phyloP scores from a whole-genome alignment of 805 yeast genomes.

The Ogataea siamensis region DNA sequence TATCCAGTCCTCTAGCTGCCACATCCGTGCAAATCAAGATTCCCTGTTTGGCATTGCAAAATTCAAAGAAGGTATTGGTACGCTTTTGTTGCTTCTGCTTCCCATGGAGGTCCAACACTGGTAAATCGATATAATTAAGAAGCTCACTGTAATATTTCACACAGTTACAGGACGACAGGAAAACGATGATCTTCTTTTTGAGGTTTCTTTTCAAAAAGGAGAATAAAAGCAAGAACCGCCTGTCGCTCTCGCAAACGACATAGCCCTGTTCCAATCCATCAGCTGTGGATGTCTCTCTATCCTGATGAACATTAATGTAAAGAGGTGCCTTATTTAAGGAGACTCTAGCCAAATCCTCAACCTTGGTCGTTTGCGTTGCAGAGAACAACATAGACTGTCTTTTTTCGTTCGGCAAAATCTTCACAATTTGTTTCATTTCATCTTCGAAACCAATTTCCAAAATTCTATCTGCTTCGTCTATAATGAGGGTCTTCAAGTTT shows the following conservation, averaged over 20 bases:
- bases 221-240: constrained; percentile 83
- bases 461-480: constrained; percentile 98
- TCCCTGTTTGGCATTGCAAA: constrained; percentile 95
- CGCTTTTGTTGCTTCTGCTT: constrained; percentile 98
- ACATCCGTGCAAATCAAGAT: constrained; percentile 95
- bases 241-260: constrained; percentile 95
- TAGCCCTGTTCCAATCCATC: constrained; percentile 98
- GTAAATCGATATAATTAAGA: constrained; percentile 92
- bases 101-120: constrained; percentile 95
- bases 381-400: constrained; percentile 97
- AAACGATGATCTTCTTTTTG: constrained; percentile 91
- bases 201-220: constrained; percentile 91
- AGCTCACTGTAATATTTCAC: constrained; percentile 96
- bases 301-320: constrained; percentile 89
- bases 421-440: constrained; percentile 96
- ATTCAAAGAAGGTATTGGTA: constrained; percentile 96
- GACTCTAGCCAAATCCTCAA: constrained; percentile 95
- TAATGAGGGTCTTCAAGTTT: constrained; percentile 88
- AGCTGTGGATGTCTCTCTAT: constrained; percentile 82
- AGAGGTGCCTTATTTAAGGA: constrained; percentile 91
- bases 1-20: constrained; percentile 98
- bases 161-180: constrained; percentile 93
- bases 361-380: constrained; percentile 99
- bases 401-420: constrained; percentile 85
- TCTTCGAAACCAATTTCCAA: constrained; percentile 98